Evolutionary conservation across 2,329 filamentous ascomycete genomes (phyloP), one percentile per base, ranked within the genome.

Genomic region (Magnaporthiopsis rhizophila): DNA sequence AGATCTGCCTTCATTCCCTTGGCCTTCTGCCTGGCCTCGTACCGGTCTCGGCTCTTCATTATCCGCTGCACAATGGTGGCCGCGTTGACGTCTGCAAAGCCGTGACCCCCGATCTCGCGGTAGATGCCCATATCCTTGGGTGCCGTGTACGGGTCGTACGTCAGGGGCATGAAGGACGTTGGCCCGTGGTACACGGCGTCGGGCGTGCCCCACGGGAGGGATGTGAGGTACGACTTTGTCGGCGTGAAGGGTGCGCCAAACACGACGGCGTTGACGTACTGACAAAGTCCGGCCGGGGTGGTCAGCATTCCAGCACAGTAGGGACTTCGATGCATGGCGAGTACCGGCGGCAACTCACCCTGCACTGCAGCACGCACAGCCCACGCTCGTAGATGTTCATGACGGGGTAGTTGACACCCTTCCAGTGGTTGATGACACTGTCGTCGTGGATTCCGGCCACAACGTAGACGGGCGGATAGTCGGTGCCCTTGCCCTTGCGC

Each of bases 331-430:
- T 45, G 59, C n/a, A 61, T 38, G 11, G 21, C n/a, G 34, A 26
- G 12, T 24, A 56, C 11, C 7, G 50, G 12, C 26, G 18, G 50
- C n/a, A 28, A 62, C 85, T 71, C 81, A 94, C 91, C 76, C 89
- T 89, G 81, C 95, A 99, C 73, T 99, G 95, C 67, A 98, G 80
- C 36, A 98, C 94, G 74, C 95, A 99, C 28, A 99, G 86, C 1
- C 93, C 93, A 58, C 95, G 89, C 80, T 99, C 95, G 72, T 94
- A 97, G 65, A 97, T 93, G 80, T 98, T 99, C 95, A 99, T 99
- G 78, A 99, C 98, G 32, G 95, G 95, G 74, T 97, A 99, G 79
- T 99, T 99, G 71, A 97, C 84, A 50, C 95, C 94, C 78, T 98
- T 98, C 90, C 92, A 96, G 71, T 89, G 82, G 77, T 99, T 99